Conservation (phyloP, 148 eudicot genomes). For the Silene uniflora region DNA sequence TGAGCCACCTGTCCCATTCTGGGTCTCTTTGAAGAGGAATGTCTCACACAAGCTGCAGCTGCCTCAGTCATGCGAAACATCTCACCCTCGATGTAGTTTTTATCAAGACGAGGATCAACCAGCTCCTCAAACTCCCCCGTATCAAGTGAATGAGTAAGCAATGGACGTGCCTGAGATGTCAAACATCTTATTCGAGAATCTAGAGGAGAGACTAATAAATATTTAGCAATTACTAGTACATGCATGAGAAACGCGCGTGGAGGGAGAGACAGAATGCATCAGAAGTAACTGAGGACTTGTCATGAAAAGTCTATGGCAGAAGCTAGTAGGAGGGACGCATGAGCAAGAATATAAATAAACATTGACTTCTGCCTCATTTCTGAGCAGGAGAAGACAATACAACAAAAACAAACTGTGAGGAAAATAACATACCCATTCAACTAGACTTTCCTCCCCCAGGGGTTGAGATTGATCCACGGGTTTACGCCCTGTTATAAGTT, state of each 20-base stretch:
- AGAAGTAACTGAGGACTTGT: no score
- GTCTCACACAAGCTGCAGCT: constrained; percentile 92
- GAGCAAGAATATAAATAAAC: no score
- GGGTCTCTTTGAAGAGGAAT: constrained; percentile 72
- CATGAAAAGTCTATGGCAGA: no score
- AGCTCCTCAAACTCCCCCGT: constrained; percentile 43
- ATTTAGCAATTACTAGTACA: no score
- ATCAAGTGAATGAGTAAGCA: constrained; percentile 67
- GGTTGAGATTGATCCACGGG: constrained; percentile 83
- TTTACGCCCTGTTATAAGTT: constrained; percentile 85
- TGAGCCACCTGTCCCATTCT: constrained; percentile 81
- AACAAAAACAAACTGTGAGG: no score
- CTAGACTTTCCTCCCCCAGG: constrained; percentile 73
- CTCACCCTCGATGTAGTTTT: constrained; percentile 48
- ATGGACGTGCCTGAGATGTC: constrained; percentile 79
- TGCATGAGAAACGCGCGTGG: no score
- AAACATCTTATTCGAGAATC: background rate
- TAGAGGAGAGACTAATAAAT: no score
- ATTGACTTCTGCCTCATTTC: background rate
- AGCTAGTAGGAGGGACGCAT: no score
- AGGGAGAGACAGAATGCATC: no score
- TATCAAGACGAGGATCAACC: constrained; percentile 71
- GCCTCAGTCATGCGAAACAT: constrained; percentile 68
- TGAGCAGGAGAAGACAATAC: no score
- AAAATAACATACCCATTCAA: constrained; percentile 71